Evolutionary conservation across 2,329 filamentous ascomycete genomes (phyloP).

Genomic region (Keithomyces neogunnii): DNA sequence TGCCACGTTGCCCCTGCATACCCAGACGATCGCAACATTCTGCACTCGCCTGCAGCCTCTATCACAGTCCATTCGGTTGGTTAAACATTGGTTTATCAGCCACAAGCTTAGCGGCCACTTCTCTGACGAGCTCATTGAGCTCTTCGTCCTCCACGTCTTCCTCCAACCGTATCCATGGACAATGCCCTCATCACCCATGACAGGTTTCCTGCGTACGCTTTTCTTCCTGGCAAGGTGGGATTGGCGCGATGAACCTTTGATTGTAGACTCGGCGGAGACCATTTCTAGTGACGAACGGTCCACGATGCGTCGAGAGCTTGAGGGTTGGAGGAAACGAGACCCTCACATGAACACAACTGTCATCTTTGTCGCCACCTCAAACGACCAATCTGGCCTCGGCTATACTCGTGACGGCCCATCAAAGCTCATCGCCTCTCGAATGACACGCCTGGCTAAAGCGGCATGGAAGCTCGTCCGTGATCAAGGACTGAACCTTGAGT

Average conservation of each 20-base stretch:
- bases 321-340: slow-evolving; percentile 81
- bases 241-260: slow-evolving; percentile 75
- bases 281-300: slow-evolving; percentile 54
- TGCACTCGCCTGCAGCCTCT: slow-evolving; percentile 74
- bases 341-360: slow-evolving; percentile 78
- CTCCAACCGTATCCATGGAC: slow-evolving; percentile 74
- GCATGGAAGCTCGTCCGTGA: slow-evolving; percentile 55
- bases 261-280: slow-evolving; percentile 61
- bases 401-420: slow-evolving; percentile 68
- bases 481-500: slow-evolving; percentile 42
- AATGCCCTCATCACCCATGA: slow-evolving; percentile 64
- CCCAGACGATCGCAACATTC: slow-evolving; percentile 70
- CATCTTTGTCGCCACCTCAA: slow-evolving; percentile 71
- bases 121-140: slow-evolving; percentile 72
- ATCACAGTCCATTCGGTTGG: slow-evolving; percentile 72
- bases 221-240: slow-evolving; percentile 81
- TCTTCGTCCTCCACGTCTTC: slow-evolving; percentile 72
- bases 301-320: slow-evolving; percentile 61
- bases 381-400: slow-evolving; percentile 68
- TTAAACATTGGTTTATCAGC: slow-evolving; percentile 81
- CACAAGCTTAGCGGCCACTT: slow-evolving; percentile 76
- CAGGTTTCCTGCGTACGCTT: slow-evolving; percentile 75
- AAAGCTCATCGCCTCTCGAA: slow-evolving; percentile 74
- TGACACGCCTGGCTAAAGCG: slow-evolving; percentile 73
- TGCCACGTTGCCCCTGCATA: slow-evolving; percentile 66